Conservation (phyloP, 805 yeast genomes). For the Yamadazyma scolyti region DNA sequence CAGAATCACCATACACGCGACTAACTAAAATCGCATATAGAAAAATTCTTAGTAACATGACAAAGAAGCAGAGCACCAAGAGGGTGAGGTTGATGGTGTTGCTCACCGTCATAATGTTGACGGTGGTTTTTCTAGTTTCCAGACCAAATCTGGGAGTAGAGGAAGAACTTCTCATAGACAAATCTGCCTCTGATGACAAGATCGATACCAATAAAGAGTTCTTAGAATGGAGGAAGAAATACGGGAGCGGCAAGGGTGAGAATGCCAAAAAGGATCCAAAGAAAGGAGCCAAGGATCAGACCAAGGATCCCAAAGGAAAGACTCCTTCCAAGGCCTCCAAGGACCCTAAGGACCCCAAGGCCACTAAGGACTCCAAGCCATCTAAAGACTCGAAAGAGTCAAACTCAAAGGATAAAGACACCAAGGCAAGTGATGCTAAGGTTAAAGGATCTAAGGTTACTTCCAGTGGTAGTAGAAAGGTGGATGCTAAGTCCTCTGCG, state of each 20-base stretch:
- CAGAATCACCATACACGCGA: too few species aligned
- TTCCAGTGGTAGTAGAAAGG: too few species aligned
- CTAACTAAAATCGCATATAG: not conserved
- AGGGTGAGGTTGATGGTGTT: conserved; percentile 7
- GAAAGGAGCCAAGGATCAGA: not conserved
- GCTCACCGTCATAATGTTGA: conserved; percentile 2
- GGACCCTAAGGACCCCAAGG: too few species aligned
- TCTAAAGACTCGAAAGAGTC: not conserved
- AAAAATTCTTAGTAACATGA: conserved; percentile 2
- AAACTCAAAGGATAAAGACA: conserved; percentile 2
- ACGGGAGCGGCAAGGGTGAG: conserved; percentile 1
- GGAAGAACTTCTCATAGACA: not conserved
- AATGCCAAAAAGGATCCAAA: conserved; percentile 1
- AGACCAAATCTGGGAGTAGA: not conserved
- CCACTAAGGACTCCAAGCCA: conserved; percentile 2
- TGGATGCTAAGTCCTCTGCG: not conserved
- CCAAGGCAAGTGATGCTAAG: conserved; percentile 1
- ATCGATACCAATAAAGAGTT: conserved; percentile 6
- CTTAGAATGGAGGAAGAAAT: conserved; percentile 7
- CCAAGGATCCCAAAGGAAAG: not conserved
- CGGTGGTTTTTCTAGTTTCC: conserved; percentile 2
- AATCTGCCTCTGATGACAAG: not conserved
- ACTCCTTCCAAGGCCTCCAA: not conserved
- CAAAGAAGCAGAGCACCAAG: conserved; percentile 8
- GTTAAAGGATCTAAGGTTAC: not conserved